phyloP scores from a whole-genome alignment of 352 stramenopile species.

The Phytophthora macrochlamydospora region DNA sequence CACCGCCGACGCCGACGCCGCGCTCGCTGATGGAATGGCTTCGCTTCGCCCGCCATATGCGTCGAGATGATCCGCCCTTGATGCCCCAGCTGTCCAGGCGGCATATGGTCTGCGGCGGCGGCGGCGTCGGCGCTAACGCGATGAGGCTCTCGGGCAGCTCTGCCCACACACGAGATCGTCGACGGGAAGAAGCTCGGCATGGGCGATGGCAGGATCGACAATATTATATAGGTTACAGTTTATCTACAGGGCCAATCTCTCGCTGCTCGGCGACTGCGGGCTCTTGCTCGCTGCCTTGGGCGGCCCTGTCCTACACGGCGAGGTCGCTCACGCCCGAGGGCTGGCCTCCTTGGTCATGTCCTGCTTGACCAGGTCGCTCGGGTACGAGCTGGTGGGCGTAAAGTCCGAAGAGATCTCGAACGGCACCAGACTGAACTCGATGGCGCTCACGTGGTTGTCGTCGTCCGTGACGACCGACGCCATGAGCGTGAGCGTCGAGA shows the following conservation, averaged over 20 bases:
- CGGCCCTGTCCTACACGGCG: constrained; percentile 35
- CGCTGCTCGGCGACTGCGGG: constrained; percentile 11
- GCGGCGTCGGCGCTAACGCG: constrained; percentile 27
- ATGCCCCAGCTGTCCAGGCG: constrained; percentile 29
- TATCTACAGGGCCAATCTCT: constrained; percentile 36
- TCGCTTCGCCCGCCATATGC: constrained; percentile 32
- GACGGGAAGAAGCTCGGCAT: constrained; percentile 3
- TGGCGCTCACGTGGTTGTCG: constrained; percentile 41
- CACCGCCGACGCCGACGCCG: background rate
- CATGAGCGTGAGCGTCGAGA: constrained; percentile 60
- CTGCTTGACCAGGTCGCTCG: constrained; percentile 30
- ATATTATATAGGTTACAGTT: constrained; percentile 72
- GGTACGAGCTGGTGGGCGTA: constrained; percentile 19
- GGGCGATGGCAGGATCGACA: constrained; percentile 19
- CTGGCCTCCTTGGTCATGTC: constrained; percentile 57
- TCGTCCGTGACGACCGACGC: constrained; percentile 67
- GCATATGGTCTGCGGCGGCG: constrained; percentile 25
- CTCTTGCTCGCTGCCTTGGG: constrained; percentile 19
- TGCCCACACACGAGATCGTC: background rate
- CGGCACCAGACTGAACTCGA: constrained; percentile 73
- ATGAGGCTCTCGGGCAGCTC: constrained; percentile 17
- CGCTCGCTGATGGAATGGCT: constrained; percentile 11
- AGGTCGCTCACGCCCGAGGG: constrained; percentile 62
- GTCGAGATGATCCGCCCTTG: constrained; percentile 38
- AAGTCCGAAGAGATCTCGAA: constrained; percentile 60